phyloP scores from a whole-genome alignment of 2,329 filamentous ascomycete species.

The Colletotrichum sp. region DNA sequence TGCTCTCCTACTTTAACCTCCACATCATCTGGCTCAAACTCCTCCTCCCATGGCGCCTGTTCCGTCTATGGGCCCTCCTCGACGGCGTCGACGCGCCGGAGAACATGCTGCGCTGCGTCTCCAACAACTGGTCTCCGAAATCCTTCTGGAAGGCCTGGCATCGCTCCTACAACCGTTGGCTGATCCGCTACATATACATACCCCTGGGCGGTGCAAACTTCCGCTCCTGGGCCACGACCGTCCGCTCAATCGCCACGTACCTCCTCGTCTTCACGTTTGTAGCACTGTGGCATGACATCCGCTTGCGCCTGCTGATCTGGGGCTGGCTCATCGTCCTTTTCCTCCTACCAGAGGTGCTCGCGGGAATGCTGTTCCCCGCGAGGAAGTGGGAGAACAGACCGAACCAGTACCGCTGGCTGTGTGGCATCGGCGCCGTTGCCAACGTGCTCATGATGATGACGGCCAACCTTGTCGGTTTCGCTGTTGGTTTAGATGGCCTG shows the following conservation, averaged over 20 bases:
- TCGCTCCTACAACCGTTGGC: constrained; percentile 92
- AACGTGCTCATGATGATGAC: constrained; percentile 96
- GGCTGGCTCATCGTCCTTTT: constrained; percentile 96
- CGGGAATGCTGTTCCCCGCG: constrained; percentile 72
- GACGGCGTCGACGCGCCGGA: constrained; percentile 95
- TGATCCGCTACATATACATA: constrained; percentile 91
- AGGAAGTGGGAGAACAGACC: constrained; percentile 73
- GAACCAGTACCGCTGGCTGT: constrained; percentile 78
- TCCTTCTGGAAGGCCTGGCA: constrained; percentile 98
- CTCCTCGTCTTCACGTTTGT: constrained; percentile 94
- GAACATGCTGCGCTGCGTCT: constrained; percentile 98
- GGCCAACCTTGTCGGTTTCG: constrained; percentile 94
- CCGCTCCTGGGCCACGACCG: constrained; percentile 47
- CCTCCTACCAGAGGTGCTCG: constrained; percentile 86
- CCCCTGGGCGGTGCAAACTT: constrained; percentile 79
- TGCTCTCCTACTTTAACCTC: constrained; percentile 95
- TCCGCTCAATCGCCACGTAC: constrained; percentile 74
- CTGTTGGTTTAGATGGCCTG: constrained; percentile 87
- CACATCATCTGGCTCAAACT: constrained; percentile 98
- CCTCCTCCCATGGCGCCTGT: constrained; percentile 96
- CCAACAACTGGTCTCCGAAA: constrained; percentile 88
- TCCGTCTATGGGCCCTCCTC: constrained; percentile 91
- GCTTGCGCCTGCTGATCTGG: constrained; percentile 89
- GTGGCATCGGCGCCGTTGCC: constrained; percentile 78
- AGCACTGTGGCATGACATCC: constrained; percentile 97